These are phyloP conservation scores for Furcasterigmium sp. DNA, from an alignment of 2,329 filamentous ascomycete species.

Conservation along the genomic window DNA sequence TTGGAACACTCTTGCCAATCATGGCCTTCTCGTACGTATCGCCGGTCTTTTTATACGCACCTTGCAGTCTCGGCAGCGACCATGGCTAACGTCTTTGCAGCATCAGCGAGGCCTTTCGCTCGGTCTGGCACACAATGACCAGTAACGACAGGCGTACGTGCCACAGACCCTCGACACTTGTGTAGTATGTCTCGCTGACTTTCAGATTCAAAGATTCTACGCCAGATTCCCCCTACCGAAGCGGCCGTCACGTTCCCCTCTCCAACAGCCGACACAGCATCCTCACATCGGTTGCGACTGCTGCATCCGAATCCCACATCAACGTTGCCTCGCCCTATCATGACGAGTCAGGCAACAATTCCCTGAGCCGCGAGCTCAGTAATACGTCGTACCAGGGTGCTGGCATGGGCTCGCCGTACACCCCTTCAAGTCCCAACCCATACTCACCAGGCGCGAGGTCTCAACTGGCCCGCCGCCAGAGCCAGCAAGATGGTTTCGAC, in stretches of 20 bases:
- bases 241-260: slow-evolving; percentile 83
- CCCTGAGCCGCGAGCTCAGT: slow-evolving; percentile 45
- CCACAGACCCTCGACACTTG: slow-evolving; percentile 2
- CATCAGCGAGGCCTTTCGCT: slow-evolving; percentile 69
- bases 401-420: slow-evolving; percentile 40
- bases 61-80: too few relatives aligned
- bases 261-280: slow-evolving; percentile 75
- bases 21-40: slow-evolving; percentile 14
- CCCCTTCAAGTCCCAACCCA: slow-evolving; percentile 55
- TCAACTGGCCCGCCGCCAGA: slow-evolving; percentile 61
- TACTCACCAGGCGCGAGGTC: slow-evolving; percentile 91
- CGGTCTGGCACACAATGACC: slow-evolving; percentile 92
- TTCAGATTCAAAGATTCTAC: slow-evolving; percentile 65
- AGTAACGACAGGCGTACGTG: slow-evolving; percentile 62
- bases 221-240: slow-evolving; percentile 88
- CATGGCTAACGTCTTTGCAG: slow-evolving; percentile 27
- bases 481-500: slow-evolving; percentile 62
- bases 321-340: slow-evolving; percentile 77
- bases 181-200: slow-evolving; percentile 15
- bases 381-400: slow-evolving; percentile 56
- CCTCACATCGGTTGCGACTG: slow-evolving; percentile 83
- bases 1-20: slow-evolving; percentile 7
- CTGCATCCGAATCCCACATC: slow-evolving; percentile 72
- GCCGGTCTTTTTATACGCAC: background rate
- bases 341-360: slow-evolving; percentile 59